Conservation (phyloP, 352 stramenopile genomes). For the Phytopythium boreale region DNA sequence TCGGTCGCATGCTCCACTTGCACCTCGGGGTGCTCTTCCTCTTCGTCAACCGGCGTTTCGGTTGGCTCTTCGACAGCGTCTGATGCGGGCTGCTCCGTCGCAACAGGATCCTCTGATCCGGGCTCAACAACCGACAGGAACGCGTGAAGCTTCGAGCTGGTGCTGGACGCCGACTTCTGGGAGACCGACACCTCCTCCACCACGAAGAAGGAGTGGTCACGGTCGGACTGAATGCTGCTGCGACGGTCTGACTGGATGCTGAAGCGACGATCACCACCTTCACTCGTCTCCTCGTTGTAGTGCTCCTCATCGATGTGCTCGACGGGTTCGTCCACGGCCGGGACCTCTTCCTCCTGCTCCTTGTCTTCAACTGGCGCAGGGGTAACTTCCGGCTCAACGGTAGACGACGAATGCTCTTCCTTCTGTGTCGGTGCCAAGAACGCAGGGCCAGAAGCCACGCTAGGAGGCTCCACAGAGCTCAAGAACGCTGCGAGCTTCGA, state of each 20-base stretch:
- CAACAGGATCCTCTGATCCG: conserved; percentile 1
- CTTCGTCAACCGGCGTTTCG: not conserved
- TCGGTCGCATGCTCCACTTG: conserved; percentile 20
- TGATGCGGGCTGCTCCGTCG: not conserved
- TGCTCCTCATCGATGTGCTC: conserved; percentile 10
- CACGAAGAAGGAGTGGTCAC: conserved; percentile 34
- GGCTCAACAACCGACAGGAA: conserved; percentile 51
- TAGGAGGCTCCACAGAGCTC: conserved; percentile 45
- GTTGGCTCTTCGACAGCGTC: not conserved
- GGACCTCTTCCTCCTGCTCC: conserved; percentile 11
- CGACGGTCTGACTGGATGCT: conserved; percentile 11
- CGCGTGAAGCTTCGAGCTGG: conserved; percentile 47
- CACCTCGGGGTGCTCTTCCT: not conserved
- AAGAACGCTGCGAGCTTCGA: conserved; percentile 68
- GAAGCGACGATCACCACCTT: not conserved
- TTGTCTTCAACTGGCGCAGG: conserved; percentile 1
- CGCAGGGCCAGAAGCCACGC: conserved; percentile 5
- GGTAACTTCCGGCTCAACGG: conserved; percentile 2
- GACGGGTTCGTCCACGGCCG: conserved; percentile 14
- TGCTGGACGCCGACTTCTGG: conserved; percentile 21
- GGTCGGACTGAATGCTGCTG: conserved; percentile 10
- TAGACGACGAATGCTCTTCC: conserved; percentile 11
- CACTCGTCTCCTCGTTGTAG: not conserved
- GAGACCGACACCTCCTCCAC: conserved; percentile 28
- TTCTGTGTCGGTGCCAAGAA: conserved; percentile 14